Evolutionary conservation across 768 basidiomycete species (phyloP).

Genomic region (Pisolithus albus): DNA sequence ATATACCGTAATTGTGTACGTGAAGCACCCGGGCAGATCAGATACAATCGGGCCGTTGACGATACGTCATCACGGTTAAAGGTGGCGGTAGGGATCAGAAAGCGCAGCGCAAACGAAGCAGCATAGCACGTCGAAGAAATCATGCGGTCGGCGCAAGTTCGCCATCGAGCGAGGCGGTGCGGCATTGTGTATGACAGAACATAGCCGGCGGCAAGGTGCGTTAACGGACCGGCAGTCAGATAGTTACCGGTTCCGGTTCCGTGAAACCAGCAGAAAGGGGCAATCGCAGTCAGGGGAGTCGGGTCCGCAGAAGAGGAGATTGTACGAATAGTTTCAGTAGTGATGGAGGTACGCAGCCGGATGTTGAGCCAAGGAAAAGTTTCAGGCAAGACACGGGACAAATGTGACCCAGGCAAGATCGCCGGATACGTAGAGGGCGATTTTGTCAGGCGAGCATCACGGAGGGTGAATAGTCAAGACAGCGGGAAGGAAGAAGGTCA

Average conservation of each 20-base stretch:
- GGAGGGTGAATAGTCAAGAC: neutral
- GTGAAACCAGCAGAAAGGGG: too few relatives aligned
- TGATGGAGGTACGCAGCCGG: neutral
- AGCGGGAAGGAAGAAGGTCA: neutral
- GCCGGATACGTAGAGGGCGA: neutral
- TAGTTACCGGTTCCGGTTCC: neutral
- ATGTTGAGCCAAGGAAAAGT: too few relatives aligned
- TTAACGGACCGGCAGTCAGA: constrained; percentile 8
- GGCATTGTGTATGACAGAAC: neutral
- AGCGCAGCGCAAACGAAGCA: neutral
- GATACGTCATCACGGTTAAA: neutral
- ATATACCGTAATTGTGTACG: neutral
- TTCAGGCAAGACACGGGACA: too few relatives aligned
- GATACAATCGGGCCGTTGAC: neutral
- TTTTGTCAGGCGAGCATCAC: neutral
- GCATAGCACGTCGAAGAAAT: constrained; percentile 1
- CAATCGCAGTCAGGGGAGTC: too few relatives aligned
- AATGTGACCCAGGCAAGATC: neutral
- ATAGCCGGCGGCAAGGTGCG: constrained; percentile 10
- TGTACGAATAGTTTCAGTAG: too few relatives aligned
- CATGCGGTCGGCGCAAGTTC: neutral
- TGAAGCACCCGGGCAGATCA: neutral
- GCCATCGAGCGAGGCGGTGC: constrained; percentile 2
- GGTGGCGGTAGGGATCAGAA: neutral
- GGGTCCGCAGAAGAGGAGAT: too few relatives aligned